Percentiles rank a stretch among this genome's conserved stretches.
Conservation (phyloP, 129 eudicot genomes). For the Escallonia rubra region DNA sequence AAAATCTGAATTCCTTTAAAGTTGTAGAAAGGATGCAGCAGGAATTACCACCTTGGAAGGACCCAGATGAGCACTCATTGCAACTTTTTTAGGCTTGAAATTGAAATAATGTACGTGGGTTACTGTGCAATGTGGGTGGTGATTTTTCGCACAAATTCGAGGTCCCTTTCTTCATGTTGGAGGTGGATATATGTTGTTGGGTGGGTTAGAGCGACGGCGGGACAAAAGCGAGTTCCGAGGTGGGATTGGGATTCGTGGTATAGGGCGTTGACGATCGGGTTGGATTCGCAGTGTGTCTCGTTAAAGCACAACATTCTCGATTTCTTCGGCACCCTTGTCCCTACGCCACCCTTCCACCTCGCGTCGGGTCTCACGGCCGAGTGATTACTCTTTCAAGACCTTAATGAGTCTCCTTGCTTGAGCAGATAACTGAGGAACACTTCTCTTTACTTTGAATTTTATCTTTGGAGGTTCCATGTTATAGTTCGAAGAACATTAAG, state of each 20-base stretch:
- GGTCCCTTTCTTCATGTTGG: not conserved
- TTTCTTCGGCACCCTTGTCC: slow-evolving; percentile 21
- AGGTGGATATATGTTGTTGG: not conserved
- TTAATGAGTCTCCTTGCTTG: slow-evolving; percentile 21
- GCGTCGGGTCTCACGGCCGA: slow-evolving; percentile 75
- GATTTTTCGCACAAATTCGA: too few relatives aligned
- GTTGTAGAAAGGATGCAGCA: too few relatives aligned
- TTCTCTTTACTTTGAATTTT: not conserved
- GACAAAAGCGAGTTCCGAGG: slow-evolving; percentile 19
- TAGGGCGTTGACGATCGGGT: slow-evolving; percentile 1
- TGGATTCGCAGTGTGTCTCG: slow-evolving; percentile 15
- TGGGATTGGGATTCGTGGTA: slow-evolving; percentile 5
- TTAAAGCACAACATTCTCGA: slow-evolving; percentile 22
- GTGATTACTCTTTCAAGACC: slow-evolving; percentile 68
- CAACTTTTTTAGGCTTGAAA: too few relatives aligned
- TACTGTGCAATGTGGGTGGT: too few relatives aligned
- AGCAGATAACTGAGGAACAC: not conserved
- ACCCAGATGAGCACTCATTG: too few relatives aligned
- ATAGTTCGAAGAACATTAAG: too few relatives aligned
- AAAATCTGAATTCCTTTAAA: too few relatives aligned
- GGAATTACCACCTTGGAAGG: too few relatives aligned
- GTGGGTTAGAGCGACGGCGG: slow-evolving; percentile 27
- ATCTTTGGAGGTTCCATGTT: not conserved
- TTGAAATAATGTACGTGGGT: too few relatives aligned
- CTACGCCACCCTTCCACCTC: slow-evolving; percentile 41